These are phyloP conservation scores for Cladosporium velox DNA, from an alignment of 2,329 filamentous ascomycete genomes.

Conservation along the genomic window DNA sequence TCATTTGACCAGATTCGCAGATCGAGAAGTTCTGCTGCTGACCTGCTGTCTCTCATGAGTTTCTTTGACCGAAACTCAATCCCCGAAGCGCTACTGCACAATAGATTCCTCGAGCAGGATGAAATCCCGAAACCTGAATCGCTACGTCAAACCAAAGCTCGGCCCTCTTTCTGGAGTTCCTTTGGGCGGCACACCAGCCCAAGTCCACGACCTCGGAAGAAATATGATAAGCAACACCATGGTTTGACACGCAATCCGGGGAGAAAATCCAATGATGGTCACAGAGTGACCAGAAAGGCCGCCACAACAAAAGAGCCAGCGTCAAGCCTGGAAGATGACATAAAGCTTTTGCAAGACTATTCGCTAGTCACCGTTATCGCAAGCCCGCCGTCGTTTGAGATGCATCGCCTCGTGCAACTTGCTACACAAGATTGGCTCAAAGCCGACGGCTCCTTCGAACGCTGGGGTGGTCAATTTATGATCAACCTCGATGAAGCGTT, in stretches of 20 bases:
- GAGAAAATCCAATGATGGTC: background rate
- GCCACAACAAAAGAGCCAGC: background rate
- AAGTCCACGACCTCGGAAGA: background rate
- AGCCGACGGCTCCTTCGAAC: slow-evolving; percentile 26
- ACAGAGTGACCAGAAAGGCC: background rate
- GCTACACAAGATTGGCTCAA: slow-evolving; percentile 41
- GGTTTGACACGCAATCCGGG: background rate
- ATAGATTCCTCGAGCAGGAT: background rate
- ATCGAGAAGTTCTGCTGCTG: slow-evolving; percentile 37
- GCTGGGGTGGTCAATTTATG: slow-evolving; percentile 32
- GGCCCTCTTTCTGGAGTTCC: background rate
- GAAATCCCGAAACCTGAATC: background rate
- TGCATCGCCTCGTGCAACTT: slow-evolving; percentile 49
- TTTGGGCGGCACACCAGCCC: too few species aligned
- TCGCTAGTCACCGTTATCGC: slow-evolving; percentile 39
- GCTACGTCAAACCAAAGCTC: background rate
- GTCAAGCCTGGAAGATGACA: slow-evolving; percentile 37
- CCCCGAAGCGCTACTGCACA: slow-evolving; percentile 18
- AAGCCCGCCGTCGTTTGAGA: slow-evolving; percentile 39
- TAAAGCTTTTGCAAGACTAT: slow-evolving; percentile 41
- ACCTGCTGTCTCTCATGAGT: slow-evolving; percentile 51
- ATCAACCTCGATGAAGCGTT: background rate
- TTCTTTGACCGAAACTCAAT: slow-evolving; percentile 43
- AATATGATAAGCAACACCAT: background rate
- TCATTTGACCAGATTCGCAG: slow-evolving; percentile 29